Evolutionary conservation across 2,329 filamentous ascomycete species (phyloP).

Genomic region (Coniochaeta prunicola): DNA sequence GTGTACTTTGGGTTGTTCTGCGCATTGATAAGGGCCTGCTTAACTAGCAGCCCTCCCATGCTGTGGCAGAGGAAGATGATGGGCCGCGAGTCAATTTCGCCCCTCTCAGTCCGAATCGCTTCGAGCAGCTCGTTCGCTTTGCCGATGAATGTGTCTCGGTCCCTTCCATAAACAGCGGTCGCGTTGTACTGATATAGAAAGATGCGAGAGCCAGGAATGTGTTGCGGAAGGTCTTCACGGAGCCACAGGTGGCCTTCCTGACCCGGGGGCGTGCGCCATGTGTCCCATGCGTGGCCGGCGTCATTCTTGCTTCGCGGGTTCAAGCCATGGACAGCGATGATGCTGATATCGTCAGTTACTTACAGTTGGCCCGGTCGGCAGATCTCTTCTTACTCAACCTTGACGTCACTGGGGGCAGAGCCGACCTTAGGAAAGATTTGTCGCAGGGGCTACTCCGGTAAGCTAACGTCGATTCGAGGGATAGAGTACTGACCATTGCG

Average conservation of each 20-base stretch:
- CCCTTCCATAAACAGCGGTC: slow-evolving; percentile 11
- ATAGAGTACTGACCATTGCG: not conserved
- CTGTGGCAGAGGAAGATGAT: slow-evolving; percentile 15
- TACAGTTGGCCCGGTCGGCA: not conserved
- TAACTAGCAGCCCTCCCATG: slow-evolving; percentile 16
- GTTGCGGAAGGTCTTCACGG: slow-evolving; percentile 15
- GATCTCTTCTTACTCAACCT: not conserved
- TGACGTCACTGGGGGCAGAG: not conserved
- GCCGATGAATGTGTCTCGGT: slow-evolving; percentile 12
- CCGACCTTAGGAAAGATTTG: not conserved
- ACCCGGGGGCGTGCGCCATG: slow-evolving; percentile 14
- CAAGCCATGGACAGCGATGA: slow-evolving; percentile 17
- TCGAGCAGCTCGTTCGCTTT: slow-evolving; percentile 17
- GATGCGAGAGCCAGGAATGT: slow-evolving; percentile 15
- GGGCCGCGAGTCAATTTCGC: slow-evolving; percentile 8
- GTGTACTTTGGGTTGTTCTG: slow-evolving; percentile 14
- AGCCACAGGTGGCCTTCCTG: slow-evolving; percentile 17
- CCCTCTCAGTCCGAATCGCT: slow-evolving; percentile 10
- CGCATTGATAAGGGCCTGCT: slow-evolving; percentile 20
- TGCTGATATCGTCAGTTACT: slow-evolving; percentile 5
- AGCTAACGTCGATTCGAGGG: not conserved
- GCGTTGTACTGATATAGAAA: slow-evolving; percentile 19
- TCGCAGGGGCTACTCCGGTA: not conserved
- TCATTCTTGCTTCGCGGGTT: slow-evolving; percentile 15
- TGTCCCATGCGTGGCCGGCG: slow-evolving; percentile 16